Evolutionary conservation across 148 eudicot genomes (phyloP), one percentile per base, ranked within the genome.

Genomic region (Silene uniflora): DNA sequence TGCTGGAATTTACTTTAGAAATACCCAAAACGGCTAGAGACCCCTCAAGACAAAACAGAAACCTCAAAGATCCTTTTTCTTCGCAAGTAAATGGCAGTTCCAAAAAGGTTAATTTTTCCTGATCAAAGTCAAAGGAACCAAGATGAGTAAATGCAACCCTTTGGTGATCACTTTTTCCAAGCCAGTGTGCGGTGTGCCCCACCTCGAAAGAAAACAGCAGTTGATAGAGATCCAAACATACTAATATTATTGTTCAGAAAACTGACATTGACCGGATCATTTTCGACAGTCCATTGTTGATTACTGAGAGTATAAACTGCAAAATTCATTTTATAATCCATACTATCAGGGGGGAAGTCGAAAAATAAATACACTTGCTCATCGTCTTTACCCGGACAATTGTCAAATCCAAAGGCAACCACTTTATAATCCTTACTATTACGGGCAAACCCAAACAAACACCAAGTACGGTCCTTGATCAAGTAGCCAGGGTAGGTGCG

Each of bases 101-200:
- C 54, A 21, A 11, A 19, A 18, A 21, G 17, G 55, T 59, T 13
- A 60, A 9, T 39, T 59, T 14, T 59, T 73, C 75, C 32, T 7
- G 4, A 59, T 73, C 32, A 35, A 59, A 73, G 25, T 73, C 35
- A 35, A 59, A 23, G n/a, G 66, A 73, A 29, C 32, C 49, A 19
- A 73, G 75, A 19, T 73, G 27, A 21, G 62, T 55, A 2, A 4
- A 11, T n/a, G 10, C 73, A 4, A 0, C 1, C 1, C 0, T 7
- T 3, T 2, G 5, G 3, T 16, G 17, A 4, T 17, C 27, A 73
- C 3, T 52, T n/a, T 14, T 5, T 10, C 64, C 67, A 60, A 73
- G 4, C 65, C 66, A 59, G 11, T 73, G 64, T 19, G 19, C 66
- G 32, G 11, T 73, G 64, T 19, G 19, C 66, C 2, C 52, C 75